A percentile compares a stretch with the other conserved stretches of the same genome.
Conservation (phyloP, 192 early-diverging fungal genomes). For the Coemansia biformis region DNA sequence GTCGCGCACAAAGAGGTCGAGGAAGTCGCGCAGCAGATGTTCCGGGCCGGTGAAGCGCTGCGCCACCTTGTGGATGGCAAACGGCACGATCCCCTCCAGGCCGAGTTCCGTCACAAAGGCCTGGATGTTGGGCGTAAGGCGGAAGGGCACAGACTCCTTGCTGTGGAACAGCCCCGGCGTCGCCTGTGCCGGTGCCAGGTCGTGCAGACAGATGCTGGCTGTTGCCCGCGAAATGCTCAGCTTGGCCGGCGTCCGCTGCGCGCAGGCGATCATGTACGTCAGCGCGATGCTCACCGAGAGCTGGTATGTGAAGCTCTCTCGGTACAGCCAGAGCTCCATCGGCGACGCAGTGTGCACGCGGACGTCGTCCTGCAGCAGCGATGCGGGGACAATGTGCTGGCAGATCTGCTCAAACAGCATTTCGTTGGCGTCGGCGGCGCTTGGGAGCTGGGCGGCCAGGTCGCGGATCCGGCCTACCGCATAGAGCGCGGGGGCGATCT, state of each 20-base stretch:
- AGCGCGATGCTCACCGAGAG: slow-evolving; percentile 85
- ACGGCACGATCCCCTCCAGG: slow-evolving; percentile 87
- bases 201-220: slow-evolving; percentile 82
- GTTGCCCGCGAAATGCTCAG: slow-evolving; percentile 78
- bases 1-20: slow-evolving; percentile 92
- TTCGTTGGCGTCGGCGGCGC: slow-evolving; percentile 69
- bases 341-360: slow-evolving; percentile 64
- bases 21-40: slow-evolving; percentile 87
- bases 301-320: slow-evolving; percentile 92
- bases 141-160: slow-evolving; percentile 91
- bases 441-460: slow-evolving; percentile 39
- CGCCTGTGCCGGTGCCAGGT: slow-evolving; percentile 65
- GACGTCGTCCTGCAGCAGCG: slow-evolving; percentile 82
- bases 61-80: slow-evolving; percentile 76
- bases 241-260: slow-evolving; percentile 83
- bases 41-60: slow-evolving; percentile 78
- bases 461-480: slow-evolving; percentile 66
- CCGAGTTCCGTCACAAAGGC: slow-evolving; percentile 89
- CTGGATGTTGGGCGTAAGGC: slow-evolving; percentile 96
- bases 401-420: slow-evolving; percentile 87
- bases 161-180: slow-evolving; percentile 59
- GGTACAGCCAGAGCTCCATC: slow-evolving; percentile 87
- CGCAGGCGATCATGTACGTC: slow-evolving; percentile 85
- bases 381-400: slow-evolving; percentile 76
- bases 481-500: slow-evolving; percentile 83